Percentiles rank a stretch among this genome's conserved stretches.
phyloP scores from a whole-genome alignment of 2,329 filamentous ascomycete species.

The Lasiodiplodia hormozganensis region DNA sequence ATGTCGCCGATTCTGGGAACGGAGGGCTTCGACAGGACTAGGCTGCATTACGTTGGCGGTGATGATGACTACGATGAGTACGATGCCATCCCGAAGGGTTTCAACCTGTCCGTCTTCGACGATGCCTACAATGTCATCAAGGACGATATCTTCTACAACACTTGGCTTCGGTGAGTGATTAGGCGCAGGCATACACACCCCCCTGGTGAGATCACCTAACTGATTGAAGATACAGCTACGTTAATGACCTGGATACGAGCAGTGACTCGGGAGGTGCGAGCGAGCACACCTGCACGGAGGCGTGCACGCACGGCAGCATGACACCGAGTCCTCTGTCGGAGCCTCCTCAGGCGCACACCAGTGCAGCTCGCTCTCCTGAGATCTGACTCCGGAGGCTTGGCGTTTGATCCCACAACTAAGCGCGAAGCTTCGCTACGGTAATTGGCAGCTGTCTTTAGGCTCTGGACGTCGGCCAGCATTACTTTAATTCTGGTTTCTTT shows the following conservation, averaged over 20 bases:
- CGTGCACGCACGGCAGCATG: constrained; percentile 1
- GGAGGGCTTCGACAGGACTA: not conserved
- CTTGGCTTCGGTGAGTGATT: constrained; percentile 63
- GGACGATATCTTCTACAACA: constrained; percentile 72
- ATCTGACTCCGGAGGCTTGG: not conserved
- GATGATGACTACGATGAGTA: not conserved
- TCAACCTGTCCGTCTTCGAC: constrained; percentile 64
- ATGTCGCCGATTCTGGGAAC: not conserved
- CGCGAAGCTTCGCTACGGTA: not conserved
- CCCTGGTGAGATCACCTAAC: not conserved
- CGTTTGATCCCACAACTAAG: not conserved
- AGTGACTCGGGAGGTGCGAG: not conserved
- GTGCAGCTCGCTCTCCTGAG: not conserved
- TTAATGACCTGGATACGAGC: not conserved
- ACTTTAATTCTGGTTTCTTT: not conserved
- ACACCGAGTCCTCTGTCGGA: not conserved
- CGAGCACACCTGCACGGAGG: not conserved
- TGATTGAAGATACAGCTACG: constrained; percentile 8
- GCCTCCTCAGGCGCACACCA: not conserved
- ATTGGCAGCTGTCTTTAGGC: not conserved
- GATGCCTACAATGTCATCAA: constrained; percentile 66
- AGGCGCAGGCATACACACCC: too few relatives aligned
- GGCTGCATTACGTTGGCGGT: not conserved
- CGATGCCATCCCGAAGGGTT: constrained; percentile 53
- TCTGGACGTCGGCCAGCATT: not conserved